Evolutionary conservation across 208 protist species (phyloP).

Genomic region (Paratrypanosoma confusum): DNA sequence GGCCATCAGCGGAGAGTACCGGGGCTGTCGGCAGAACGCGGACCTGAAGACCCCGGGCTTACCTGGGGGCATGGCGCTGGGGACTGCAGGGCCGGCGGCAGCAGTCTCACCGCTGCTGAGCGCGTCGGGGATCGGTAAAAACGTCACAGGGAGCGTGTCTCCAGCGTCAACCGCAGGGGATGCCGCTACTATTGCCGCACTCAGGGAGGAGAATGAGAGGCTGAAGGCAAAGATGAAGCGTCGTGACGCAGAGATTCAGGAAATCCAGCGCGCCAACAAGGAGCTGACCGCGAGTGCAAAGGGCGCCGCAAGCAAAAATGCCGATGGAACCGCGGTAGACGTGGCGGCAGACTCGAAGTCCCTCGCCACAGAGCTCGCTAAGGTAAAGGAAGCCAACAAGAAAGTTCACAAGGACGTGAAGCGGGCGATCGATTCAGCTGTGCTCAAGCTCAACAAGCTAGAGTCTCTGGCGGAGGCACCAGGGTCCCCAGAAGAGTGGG

Average conservation of each 20-base stretch:
- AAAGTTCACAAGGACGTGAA: constrained; percentile 6
- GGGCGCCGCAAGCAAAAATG: background rate
- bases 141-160: background rate
- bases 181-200: too few species aligned
- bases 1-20: background rate
- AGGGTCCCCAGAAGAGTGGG: constrained; percentile 8
- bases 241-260: too few species aligned
- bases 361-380: background rate
- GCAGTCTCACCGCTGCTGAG: background rate
- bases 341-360: background rate
- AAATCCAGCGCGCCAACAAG: too few species aligned
- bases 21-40: constrained; percentile 44
- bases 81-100: background rate
- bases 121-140: background rate
- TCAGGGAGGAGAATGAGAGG: too few species aligned
- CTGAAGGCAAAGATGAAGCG: too few species aligned
- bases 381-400: background rate
- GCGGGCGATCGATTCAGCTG: constrained; percentile 31
- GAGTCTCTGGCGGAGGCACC: constrained; percentile 5
- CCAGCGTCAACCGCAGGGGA: background rate
- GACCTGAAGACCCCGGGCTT: constrained; percentile 30
- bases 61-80: background rate
- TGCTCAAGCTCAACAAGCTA: constrained; percentile 41
- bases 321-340: background rate
- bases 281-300: background rate